Conservation (phyloP, 2,329 filamentous ascomycete genomes). For the Aureobasidium mangrovei region DNA sequence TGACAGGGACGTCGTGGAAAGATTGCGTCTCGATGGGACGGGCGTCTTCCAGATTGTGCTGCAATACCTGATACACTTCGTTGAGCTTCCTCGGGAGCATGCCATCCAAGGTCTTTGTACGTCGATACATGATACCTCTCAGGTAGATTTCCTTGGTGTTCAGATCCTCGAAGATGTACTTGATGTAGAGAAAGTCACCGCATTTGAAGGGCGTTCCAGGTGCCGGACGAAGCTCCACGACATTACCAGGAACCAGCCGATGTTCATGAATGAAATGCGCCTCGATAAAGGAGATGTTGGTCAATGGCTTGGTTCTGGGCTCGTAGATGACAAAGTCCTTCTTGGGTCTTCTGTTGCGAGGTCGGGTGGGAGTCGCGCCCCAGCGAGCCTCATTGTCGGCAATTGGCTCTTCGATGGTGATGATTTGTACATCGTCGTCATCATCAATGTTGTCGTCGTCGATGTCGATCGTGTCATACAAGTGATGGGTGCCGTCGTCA, state of each 20-base stretch:
- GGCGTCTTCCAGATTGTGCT: constrained; percentile 25
- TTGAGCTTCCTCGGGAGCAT: constrained; percentile 32
- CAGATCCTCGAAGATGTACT: constrained; percentile 26
- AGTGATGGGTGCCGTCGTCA: background rate
- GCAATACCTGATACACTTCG: constrained; percentile 38
- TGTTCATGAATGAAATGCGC: background rate
- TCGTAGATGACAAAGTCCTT: background rate
- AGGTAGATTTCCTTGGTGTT: constrained; percentile 24
- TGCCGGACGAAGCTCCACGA: constrained; percentile 29
- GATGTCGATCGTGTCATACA: background rate
- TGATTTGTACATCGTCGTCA: constrained; percentile 13
- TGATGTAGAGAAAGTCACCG: constrained; percentile 34
- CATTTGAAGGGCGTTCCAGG: constrained; percentile 15
- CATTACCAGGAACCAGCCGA: constrained; percentile 11
- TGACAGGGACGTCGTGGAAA: constrained; percentile 16
- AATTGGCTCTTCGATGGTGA: background rate
- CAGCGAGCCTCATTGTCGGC: background rate
- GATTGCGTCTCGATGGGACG: constrained; percentile 11
- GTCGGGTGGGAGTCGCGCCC: background rate
- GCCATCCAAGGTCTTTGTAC: constrained; percentile 26
- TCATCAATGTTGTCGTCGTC: constrained; percentile 12
- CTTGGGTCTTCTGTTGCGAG: background rate
- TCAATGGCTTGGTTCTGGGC: background rate
- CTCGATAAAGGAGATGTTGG: background rate
- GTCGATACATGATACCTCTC: constrained; percentile 31